Base-by-base conservation (phyloP, 202 grass and related monocot genomes). In the Panicum hallii region DNA sequence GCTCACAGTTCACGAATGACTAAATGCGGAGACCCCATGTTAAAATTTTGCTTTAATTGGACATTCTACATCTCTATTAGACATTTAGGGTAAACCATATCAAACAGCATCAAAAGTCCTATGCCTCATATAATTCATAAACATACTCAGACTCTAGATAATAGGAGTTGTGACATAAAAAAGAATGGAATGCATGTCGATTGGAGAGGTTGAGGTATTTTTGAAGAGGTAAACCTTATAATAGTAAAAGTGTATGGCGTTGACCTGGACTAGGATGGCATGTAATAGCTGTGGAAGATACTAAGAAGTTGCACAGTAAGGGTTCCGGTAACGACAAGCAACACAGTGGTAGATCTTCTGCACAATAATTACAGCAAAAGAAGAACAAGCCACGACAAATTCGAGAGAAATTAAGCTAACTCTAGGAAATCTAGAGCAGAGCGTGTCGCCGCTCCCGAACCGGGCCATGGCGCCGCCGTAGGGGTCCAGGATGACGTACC, bases 381-480 rank as follows among this genome's bases (percentile, higher is more conserved):
- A 53, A 43, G 49, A 17, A 55, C 30, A 41, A 41, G 8, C 17
- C 30, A 38, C 32, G 7, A 9, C 6, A 17, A 66, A 15, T 19
- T 66, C 13, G 2, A 66, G 14, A 38, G 32, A 66, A 40, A 66
- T 16, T 17, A 40, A 17, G 34, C 7, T 38, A 66, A 66, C 32
- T 66, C 63, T 38, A 47, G 45, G 45, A 47, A 47, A 11, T 47
- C 45, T 47, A 47, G 94, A 91, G 75, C 89, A 97, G 10, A 91
- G 85, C 20, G 88, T 81, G 8, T 74, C 63, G 11, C 13, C 17
- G 14, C 73, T 50, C 1, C 8, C 41, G 36, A 85, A 4, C 36
- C 86, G 72, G 8, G 64, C 67, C 94, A 94, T 94, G 46, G 83
- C 82, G 0, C 88, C 91, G 12, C 94, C 91, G 70, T 94, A 97